A percentile compares a stretch with the other conserved stretches of the same genome.
phyloP scores from a whole-genome alignment of 345 rosid genomes.

The Mercurialis annua region DNA sequence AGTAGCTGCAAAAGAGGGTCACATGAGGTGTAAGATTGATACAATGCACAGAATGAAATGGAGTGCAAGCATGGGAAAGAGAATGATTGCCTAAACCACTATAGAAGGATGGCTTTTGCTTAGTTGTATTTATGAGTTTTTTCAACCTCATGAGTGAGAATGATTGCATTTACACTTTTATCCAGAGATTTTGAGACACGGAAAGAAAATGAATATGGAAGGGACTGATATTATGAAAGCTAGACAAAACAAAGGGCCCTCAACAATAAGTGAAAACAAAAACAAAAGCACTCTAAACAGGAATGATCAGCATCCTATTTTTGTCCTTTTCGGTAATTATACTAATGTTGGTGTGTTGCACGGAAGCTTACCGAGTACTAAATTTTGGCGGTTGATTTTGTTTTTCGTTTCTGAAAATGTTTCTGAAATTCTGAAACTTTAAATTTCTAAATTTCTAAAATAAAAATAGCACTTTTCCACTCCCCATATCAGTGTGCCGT shows the following conservation, averaged over 20 bases:
- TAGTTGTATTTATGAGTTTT: not conserved
- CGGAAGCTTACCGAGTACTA: too few relatives aligned
- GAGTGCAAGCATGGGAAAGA: slow-evolving; percentile 27
- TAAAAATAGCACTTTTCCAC: too few relatives aligned
- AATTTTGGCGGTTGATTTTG: too few relatives aligned
- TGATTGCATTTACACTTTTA: slow-evolving; percentile 20
- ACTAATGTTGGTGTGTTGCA: slow-evolving; percentile 17
- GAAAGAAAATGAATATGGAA: not conserved
- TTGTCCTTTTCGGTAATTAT: slow-evolving; percentile 13
- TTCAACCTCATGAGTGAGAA: slow-evolving; percentile 27
- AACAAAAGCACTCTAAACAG: slow-evolving; percentile 3
- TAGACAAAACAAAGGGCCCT: slow-evolving; percentile 19
- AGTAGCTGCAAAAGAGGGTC: not conserved
- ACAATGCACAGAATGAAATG: not conserved
- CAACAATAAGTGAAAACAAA: slow-evolving; percentile 21
- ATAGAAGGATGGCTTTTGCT: slow-evolving; percentile 6
- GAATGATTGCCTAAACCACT: slow-evolving; percentile 35
- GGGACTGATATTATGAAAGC: slow-evolving; percentile 15
- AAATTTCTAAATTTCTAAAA: too few relatives aligned
- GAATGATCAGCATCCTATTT: slow-evolving; percentile 19
- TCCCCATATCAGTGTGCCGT: too few relatives aligned
- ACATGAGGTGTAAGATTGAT: slow-evolving; percentile 2
- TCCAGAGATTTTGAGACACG: slow-evolving; percentile 5
- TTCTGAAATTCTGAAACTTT: too few relatives aligned
- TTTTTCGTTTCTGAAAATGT: too few relatives aligned